Conservation (phyloP, 108 stramenopile genomes). For the Bacterosira constricta region DNA sequence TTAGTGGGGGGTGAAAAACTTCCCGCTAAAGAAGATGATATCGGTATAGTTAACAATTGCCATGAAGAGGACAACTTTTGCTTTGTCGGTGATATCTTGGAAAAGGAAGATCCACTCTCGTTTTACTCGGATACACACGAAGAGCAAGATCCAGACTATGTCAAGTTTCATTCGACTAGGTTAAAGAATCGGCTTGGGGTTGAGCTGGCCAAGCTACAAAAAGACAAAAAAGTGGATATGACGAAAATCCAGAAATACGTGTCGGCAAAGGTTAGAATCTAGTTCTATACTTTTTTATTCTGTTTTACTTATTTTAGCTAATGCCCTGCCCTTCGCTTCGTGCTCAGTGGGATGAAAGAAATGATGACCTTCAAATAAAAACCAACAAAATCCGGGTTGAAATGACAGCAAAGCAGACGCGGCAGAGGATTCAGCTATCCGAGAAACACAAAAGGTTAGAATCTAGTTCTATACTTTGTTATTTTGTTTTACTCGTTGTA, state of each 20-base stretch:
- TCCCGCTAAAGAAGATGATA: background rate
- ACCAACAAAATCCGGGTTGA: constrained; percentile 50
- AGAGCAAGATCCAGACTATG: constrained; percentile 57
- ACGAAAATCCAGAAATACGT: constrained; percentile 28
- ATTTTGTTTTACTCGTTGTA: too few species aligned
- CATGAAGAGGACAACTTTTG: background rate
- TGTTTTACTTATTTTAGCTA: too few species aligned
- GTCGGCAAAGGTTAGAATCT: too few species aligned
- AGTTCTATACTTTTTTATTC: too few species aligned
- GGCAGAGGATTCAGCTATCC: constrained; percentile 29
- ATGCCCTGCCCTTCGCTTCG: too few species aligned
- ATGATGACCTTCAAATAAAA: constrained; percentile 15
- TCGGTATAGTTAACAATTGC: background rate
- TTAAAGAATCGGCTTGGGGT: constrained; percentile 18
- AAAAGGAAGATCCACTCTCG: constrained; percentile 48
- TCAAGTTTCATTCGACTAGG: constrained; percentile 1
- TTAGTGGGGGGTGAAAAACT: too few species aligned
- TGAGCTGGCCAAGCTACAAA: constrained; percentile 33
- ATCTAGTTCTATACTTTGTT: too few species aligned
- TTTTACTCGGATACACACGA: constrained; percentile 73
- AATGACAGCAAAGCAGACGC: constrained; percentile 33
- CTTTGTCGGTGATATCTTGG: background rate
- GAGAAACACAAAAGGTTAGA: constrained; percentile 64
- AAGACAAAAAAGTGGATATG: constrained; percentile 46
- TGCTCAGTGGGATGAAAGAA: constrained; percentile 38